Conservation (phyloP, 129 eudicot genomes). For the Helianthus tuberosus region DNA sequence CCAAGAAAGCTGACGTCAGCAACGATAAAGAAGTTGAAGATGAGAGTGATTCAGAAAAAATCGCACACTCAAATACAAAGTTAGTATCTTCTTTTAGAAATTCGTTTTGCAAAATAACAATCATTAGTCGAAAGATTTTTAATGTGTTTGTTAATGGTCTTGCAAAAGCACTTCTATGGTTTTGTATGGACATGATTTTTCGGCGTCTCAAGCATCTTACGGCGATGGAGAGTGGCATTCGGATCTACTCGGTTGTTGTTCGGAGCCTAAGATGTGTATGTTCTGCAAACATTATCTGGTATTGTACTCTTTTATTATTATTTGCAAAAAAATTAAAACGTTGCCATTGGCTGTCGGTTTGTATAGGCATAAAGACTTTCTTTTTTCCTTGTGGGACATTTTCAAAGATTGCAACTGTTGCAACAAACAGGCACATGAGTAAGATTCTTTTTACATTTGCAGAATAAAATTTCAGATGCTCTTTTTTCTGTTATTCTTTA, state of each 20-base stretch:
- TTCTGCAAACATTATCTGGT: constrained; percentile 3
- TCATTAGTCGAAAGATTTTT: background rate
- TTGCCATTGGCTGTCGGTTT: background rate
- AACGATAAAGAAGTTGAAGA: constrained; percentile 45
- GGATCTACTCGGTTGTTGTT: constrained; percentile 95
- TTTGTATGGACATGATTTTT: constrained; percentile 63
- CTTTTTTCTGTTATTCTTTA: background rate
- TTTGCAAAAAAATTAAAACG: background rate
- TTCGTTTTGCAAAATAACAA: background rate
- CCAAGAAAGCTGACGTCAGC: constrained; percentile 46
- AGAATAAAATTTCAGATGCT: background rate
- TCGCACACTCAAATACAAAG: constrained; percentile 60
- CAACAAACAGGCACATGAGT: constrained; percentile 77
- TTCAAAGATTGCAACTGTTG: constrained; percentile 84
- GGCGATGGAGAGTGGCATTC: constrained; percentile 81
- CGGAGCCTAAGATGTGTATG: constrained; percentile 95
- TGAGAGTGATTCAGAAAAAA: constrained; percentile 39
- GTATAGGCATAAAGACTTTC: constrained; percentile 81
- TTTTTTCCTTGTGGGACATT: constrained; percentile 93
- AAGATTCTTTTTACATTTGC: constrained; percentile 42
- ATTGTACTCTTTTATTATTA: background rate
- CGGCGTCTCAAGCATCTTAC: constrained; percentile 52
- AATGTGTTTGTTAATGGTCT: background rate
- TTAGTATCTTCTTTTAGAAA: constrained; percentile 26
- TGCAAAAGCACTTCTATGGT: constrained; percentile 64